phyloP scores from a whole-genome alignment of 306 rosid species.

The Trichosanthes truncata region DNA sequence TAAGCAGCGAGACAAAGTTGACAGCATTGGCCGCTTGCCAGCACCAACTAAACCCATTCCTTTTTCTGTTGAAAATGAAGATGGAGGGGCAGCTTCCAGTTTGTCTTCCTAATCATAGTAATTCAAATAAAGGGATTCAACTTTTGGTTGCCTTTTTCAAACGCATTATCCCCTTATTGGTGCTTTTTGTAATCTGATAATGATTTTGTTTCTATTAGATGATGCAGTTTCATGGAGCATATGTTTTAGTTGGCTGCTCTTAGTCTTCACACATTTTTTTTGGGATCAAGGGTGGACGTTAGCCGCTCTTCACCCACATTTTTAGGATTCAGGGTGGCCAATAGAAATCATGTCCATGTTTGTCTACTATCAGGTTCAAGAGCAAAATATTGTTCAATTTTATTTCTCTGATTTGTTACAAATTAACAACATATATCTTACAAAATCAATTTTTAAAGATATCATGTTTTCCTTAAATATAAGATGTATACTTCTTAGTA shows the following conservation, averaged over 20 bases:
- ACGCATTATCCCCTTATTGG: background rate
- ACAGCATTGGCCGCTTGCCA: conserved; percentile 89
- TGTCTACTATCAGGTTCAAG: too few relatives aligned
- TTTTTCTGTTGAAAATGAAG: conserved; percentile 46
- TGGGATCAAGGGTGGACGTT: background rate
- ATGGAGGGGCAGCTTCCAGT: conserved; percentile 16
- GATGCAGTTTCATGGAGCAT: background rate
- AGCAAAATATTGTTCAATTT: too few relatives aligned
- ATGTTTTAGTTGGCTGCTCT: background rate
- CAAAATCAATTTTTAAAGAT: too few relatives aligned
- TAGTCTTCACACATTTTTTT: background rate
- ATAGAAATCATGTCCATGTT: background rate
- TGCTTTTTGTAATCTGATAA: background rate
- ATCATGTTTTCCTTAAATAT: too few relatives aligned
- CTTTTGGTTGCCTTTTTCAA: background rate
- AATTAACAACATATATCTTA: too few relatives aligned
- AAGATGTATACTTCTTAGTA: too few relatives aligned
- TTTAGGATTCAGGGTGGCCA: too few relatives aligned
- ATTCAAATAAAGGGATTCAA: background rate
- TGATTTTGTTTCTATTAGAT: background rate
- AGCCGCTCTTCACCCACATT: too few relatives aligned
- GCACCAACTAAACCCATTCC: conserved; percentile 89
- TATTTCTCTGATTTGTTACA: too few relatives aligned
- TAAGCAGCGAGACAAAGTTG: conserved; percentile 68
- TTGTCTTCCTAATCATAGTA: conserved; percentile 17